Evolutionary conservation across 192 early-diverging fungal species (phyloP), one percentile per base, ranked within the genome.

Genomic region (Coemansia sp.): DNA sequence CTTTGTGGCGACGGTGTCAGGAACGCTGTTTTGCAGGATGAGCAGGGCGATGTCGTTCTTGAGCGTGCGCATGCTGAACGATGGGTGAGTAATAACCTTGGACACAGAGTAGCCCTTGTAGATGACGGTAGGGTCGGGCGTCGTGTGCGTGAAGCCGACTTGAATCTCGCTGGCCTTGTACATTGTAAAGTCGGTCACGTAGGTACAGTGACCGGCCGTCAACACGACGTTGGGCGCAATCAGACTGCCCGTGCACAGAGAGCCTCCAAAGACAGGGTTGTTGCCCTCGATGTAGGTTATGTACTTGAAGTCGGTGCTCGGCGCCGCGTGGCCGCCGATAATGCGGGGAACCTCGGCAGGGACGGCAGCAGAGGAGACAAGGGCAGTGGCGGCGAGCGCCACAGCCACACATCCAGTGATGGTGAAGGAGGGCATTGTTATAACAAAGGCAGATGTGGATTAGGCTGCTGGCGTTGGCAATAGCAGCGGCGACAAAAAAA

Each of bases 121-220:
- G 14, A 36, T 2, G 3, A 51, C 52, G 33, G 42, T 57, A 9
- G 51, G 39, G 35, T 59, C 54, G 2, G 72, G 65, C 8, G 33
- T 40, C 2, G 32, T 53, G 41, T 65, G 62, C 18, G 57, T 51
- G 33, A 70, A 53, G 27, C 57, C 58, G 11, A 69, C 60, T 30
- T 53, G 49, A 36, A 66, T 34, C 15, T 69, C 58, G 18, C 49
- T 9, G 2, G 63, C 54, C 2, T 25, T 31, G 55, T 53, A 56
- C 37, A 32, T 27, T 32, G 27, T 4, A 8, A 41, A 39, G 5
- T 43, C 25, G 3, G 23, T 40, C 6, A 25, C 51, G 34, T 51
- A 67, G 3, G 48, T 53, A 32, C 78, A 80, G 47, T 80, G 78
- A 1, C 51, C 71, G 9, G 78, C 78, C 1, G 78, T 80, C 50